Conservation (phyloP, 805 yeast species). For the Yamadazyma phyllophila region DNA sequence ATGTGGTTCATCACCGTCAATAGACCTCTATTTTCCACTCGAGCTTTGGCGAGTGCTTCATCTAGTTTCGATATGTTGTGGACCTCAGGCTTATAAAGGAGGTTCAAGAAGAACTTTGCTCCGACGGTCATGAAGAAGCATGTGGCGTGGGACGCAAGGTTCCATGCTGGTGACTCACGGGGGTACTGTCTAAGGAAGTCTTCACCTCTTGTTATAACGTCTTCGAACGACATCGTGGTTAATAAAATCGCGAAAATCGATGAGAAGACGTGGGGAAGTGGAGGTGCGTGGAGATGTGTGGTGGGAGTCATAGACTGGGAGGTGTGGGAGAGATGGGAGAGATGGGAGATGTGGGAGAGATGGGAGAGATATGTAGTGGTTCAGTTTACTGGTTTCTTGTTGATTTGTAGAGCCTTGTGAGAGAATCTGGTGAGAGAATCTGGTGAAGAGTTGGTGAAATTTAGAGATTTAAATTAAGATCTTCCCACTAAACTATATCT, state of each 20-base stretch:
- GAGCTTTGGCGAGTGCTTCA: conserved; percentile 58
- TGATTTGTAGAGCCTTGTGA: too few relatives aligned
- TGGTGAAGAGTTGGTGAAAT: too few relatives aligned
- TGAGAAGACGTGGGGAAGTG: not conserved
- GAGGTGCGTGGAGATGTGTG: not conserved
- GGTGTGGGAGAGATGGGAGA: too few relatives aligned
- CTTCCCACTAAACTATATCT: too few relatives aligned
- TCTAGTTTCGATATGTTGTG: conserved; percentile 64
- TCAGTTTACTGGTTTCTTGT: too few relatives aligned
- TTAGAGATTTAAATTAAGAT: too few relatives aligned
- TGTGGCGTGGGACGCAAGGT: conserved; percentile 62
- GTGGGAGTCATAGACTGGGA: too few relatives aligned
- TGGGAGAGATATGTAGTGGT: too few relatives aligned
- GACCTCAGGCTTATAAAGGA: conserved; percentile 63
- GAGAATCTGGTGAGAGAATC: too few relatives aligned
- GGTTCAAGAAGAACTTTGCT: conserved; percentile 59
- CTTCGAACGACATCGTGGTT: conserved; percentile 59
- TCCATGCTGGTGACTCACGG: conserved; percentile 59
- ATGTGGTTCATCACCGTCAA: conserved; percentile 90
- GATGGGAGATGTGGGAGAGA: too few relatives aligned
- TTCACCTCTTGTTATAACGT: conserved; percentile 70
- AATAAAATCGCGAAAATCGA: conserved; percentile 1
- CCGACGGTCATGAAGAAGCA: conserved; percentile 62
- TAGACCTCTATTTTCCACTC: conserved; percentile 68
- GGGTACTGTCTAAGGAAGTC: conserved; percentile 66